Base-by-base conservation (phyloP, 2,329 filamentous ascomycete genomes). In the Gliomastix tumulicola region DNA sequence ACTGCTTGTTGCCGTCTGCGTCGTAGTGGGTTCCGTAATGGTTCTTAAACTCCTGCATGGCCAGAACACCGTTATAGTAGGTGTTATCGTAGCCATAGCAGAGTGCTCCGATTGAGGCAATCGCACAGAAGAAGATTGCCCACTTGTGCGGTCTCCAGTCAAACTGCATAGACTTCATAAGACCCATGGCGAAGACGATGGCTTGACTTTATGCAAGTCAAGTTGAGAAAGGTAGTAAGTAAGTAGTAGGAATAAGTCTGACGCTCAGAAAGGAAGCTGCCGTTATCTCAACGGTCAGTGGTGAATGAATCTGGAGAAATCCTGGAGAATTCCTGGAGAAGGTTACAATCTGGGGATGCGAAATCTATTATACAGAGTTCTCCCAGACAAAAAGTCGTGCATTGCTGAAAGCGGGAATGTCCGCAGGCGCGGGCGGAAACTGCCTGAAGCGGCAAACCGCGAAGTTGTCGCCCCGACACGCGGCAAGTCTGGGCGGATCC, bases 71-170 rank as follows among this genome's bases (percentile, higher is more conserved):
- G 28, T 43, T 45, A 34, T 51, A 55, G 42, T 49, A 56, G 32
- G 51, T 43, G 28, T 46, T 42, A 11, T 43, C 50, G 30, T 35
- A 53, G 39, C 43, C 43, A 21, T 45, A 45, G 23, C 35, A 36
- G 18, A 45, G 35, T 7, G 41, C 43, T 35, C 41, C 43, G n/a
- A 45, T 40, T 13, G 43, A 41, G 17, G 43, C 55, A 5, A 54
- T 54, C 8, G 41, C 42, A n/a, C 53, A 56, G 37, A 56, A 58
- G 16, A 48, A 44, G 21, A 55, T 47, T 3, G 50, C 44, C 45
- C 55, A 55, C 28, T 40, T 40, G 30, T 42, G 25, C 13, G 34
- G 13, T 33, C 34, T 36, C 40, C 40, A 42, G 37, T 42, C 37
- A 21, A 42, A 23, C 31, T 37, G 35, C 25, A 40, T 22, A 28